Base-by-base conservation (phyloP, 2,329 filamentous ascomycete genomes). In the Aspergillus terreus region DNA sequence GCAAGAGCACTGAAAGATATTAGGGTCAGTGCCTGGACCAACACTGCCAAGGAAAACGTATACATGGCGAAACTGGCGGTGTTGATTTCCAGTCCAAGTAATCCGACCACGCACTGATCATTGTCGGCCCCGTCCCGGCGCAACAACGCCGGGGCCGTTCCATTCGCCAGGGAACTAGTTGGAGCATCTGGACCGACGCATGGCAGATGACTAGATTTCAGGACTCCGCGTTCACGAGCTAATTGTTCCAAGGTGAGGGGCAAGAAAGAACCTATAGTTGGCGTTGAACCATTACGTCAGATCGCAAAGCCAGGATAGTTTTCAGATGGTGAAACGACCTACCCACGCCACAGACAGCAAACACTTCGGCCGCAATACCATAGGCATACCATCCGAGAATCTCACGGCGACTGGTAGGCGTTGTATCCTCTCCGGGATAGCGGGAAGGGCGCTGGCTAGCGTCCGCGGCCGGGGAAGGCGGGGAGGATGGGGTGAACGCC, bases 331-430 rank as follows among this genome's bases (percentile, higher is more conserved):
- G 19, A 25, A 10, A 25, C 1, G 7, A 40, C 65, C 48, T 55
- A 68, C 90, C 83, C 53, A 87, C 80, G 36, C 84, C 91, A 68
- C 91, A 96, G 48, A 96, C 88, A 15, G 95, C 90, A 69, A 95
- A 96, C 46, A 94, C 91, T 73, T 96, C 92, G 21, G 91, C 90
- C n/a, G 92, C 92, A 74, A 95, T 95, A 21, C 87, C 88, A 71
- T 96, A 96, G 65, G 86, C 85, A 71, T 96, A 96, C 88, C 92
- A 96, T 62, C 91, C 92, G 40, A 83, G 76, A 52, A 96, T 81
- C 79, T 96, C 92, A 67, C 87, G 90, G 58, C 72, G 73, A 67
- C 86, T 92, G 7, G 92, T 96, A 52, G 87, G 81, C 17, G 90
- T 82, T n/a, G 84, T 88, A 70, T 96, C 92, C 68, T 96, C 90